Conservation (phyloP, 768 basidiomycete genomes). For the Phaeolepiota aurea region DNA sequence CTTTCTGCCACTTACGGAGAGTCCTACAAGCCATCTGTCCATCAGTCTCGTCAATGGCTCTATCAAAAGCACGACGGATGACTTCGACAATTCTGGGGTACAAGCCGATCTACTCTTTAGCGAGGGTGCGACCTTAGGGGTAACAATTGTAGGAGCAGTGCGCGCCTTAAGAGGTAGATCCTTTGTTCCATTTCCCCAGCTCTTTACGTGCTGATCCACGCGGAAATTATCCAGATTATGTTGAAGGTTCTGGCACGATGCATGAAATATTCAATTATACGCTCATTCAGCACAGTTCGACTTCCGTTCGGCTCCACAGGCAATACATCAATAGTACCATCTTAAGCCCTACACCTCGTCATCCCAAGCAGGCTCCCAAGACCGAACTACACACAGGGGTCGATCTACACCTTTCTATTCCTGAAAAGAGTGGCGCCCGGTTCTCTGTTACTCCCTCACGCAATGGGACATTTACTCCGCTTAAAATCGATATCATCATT, state of each 20-base stretch:
- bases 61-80: constrained; percentile 10
- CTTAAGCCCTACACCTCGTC: background rate
- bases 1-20: constrained; percentile 28
- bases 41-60: constrained; percentile 14
- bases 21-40: constrained; percentile 2
- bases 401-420: constrained; percentile 20
- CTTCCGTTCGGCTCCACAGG: constrained; percentile 26
- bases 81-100: constrained; percentile 24
- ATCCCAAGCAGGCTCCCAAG: constrained; percentile 9
- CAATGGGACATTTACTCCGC: constrained; percentile 23
- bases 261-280: constrained; percentile 39
- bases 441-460: constrained; percentile 22
- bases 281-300: constrained; percentile 20
- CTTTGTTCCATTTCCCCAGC: background rate
- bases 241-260: constrained; percentile 29
- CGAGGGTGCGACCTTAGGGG: constrained; percentile 27
- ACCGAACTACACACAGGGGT: constrained; percentile 18
- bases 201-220: background rate
- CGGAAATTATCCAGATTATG: constrained; percentile 29
- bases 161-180: constrained; percentile 27
- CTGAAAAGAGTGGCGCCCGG: constrained; percentile 14
- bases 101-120: constrained; percentile 24
- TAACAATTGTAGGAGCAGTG: constrained; percentile 33
- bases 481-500: constrained; percentile 24
- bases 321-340: constrained; percentile 31